Base-by-base conservation (phyloP, 2,329 filamentous ascomycete species). In the Sordariomycetes sp. region DNA sequence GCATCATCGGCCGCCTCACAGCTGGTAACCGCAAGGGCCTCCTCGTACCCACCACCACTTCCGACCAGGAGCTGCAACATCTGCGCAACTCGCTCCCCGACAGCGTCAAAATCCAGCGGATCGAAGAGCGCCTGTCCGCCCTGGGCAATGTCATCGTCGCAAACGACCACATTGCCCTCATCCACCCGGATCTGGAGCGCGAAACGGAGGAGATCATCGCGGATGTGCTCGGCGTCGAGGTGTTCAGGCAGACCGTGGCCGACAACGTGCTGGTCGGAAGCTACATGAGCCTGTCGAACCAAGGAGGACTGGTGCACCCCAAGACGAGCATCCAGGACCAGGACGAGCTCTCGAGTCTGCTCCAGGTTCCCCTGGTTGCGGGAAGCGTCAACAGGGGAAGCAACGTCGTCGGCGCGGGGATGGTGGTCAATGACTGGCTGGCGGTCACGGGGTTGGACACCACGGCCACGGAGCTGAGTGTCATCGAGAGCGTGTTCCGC, bases 201-300 rank as follows among this genome's bases (percentile, higher is more conserved):
- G 92, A 98, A 69, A 95, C 88, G 12, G 92, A 98, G 64, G 92
- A 98, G 68, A 95, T 98, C 48, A 88, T 98, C 54, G 86, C 92
- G 49, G 92, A 98, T 57, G 86, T 94, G 39, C 68, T 93, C 15
- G 85, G 85, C 42, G 85, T 93, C 38, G 85, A 93, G 59, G 85
- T 92, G 9, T 93, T 92, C 66, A 70, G 86, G 42, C 92, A 98
- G 69, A 96, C 92, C 30, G 83, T 98, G 40, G 87, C 90, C 50
- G 88, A 95, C 63, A 95, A 96, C 56, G 92, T 98, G 38, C 78
- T 98, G 19, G 92, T 93, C 24, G 92, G 92, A 40, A 87, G 81
- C 33, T 98, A 98, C 71, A 96, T 96, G 88, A 77, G 84, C 36
- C 72, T 98, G 41, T 90, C 83, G 50, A 98, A 98, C 69, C 85